phyloP scores from a whole-genome alignment of 2,329 filamentous ascomycete species.

The Pseudovirgaria hyperparasitica region DNA sequence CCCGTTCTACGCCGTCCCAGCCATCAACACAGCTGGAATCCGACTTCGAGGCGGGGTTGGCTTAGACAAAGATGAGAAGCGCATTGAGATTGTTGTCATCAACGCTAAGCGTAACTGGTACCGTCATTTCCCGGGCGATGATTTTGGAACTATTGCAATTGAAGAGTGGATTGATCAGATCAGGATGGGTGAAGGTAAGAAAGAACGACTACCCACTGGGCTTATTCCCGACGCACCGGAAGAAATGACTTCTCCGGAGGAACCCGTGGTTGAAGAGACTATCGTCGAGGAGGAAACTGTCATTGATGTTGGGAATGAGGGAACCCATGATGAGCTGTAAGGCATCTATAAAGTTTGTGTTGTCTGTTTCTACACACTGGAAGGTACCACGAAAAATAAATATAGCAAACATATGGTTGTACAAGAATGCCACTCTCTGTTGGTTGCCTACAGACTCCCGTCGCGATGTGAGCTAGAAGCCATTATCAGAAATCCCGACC shows the following conservation, averaged over 20 bases:
- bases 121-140: constrained; percentile 52
- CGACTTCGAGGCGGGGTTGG: constrained; percentile 41
- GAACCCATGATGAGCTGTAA: constrained; percentile 1
- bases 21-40: constrained; percentile 49
- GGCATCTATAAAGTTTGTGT: not conserved
- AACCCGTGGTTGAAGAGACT: constrained; percentile 3
- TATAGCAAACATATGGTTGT: too few species aligned
- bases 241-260: constrained; percentile 6
- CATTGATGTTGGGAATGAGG: too few species aligned
- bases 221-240: constrained; percentile 18
- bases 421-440: too few species aligned
- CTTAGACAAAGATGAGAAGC: too few species aligned
- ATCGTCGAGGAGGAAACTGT: constrained; percentile 6
- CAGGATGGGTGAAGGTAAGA: constrained; percentile 73
- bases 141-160: constrained; percentile 47
- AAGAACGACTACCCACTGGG: constrained; percentile 52
- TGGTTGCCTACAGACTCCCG: too few species aligned
- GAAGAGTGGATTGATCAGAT: constrained; percentile 88
- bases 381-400: not conserved
- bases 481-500: too few species aligned
- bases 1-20: constrained; percentile 67
- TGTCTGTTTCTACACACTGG: not conserved
- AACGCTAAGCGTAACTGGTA: constrained; percentile 84
- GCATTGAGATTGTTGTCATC: constrained; percentile 64
- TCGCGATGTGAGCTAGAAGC: too few species aligned